Evolutionary conservation across 257 asterid genomes (phyloP), one percentile per base, ranked within the genome.

Genomic region (Fraxinus americana): DNA sequence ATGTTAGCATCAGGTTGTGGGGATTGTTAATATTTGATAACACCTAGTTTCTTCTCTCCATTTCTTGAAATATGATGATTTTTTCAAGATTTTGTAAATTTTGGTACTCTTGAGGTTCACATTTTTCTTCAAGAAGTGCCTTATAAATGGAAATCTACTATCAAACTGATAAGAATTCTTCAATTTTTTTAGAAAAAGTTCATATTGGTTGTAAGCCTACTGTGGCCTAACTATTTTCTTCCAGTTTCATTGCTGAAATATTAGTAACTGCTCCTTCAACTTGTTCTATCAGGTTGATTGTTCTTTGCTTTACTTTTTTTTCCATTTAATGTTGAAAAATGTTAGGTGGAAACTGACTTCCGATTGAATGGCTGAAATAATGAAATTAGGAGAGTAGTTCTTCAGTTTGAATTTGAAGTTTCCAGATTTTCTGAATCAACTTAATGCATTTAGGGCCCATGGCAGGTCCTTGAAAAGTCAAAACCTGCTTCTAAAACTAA

Each of bases 11-110:
- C 29, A 48, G 71, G 54, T 81, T 77, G 50, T 74, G 85, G 87
- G 84, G 89, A 78, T 36, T 86, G 87, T 86, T 81, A 79, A 83
- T 86, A 82, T 63, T 63, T 21, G 74, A 83, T 82, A 61, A 75
- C 68, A 77, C 82, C 83, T 11, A 38, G 21, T 35, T 77, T 74
- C 75, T 77, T 34, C 29, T 74, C 38, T 10, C 69, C 45, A 7
- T 70, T 52, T 68, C 54, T 38, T 86, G 75, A 54, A 72, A 68
- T 77, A 48, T 23, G 21, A 70, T 82, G 78, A 34, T 59, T 63
- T 63, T 75, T 54, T 72, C 66, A 63, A 76, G 76, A 4, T 79
- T 77, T 68, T 82, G 84, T 80, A 77, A 25, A 45, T 65, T 82
- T 48, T 76, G 80, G 77, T 73, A 65, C 76, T 63, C 80, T 76